phyloP scores from a whole-genome alignment of 2,329 filamentous ascomycete genomes.

The Colletotrichum endophyticum region DNA sequence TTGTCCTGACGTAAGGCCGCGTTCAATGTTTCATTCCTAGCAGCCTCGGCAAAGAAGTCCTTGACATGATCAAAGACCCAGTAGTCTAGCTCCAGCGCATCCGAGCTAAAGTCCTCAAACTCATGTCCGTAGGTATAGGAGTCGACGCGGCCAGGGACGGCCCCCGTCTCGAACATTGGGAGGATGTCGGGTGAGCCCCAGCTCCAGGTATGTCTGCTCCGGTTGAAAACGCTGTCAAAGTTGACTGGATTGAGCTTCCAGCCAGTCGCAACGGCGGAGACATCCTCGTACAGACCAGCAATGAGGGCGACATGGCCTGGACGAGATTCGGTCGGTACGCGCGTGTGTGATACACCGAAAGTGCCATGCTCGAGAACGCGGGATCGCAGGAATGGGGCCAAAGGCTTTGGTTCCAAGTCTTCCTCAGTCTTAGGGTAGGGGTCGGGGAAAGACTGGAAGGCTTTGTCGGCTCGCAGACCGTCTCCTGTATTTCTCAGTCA shows the following conservation, averaged over 20 bases:
- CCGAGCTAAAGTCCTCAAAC: slow-evolving; percentile 85
- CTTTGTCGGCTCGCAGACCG: slow-evolving; percentile 95
- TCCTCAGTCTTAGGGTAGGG: slow-evolving; percentile 73
- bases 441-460: slow-evolving; percentile 91
- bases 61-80: slow-evolving; percentile 98
- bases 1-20: slow-evolving; percentile 80
- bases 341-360: slow-evolving; percentile 95
- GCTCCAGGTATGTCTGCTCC: slow-evolving; percentile 96
- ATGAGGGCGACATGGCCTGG: slow-evolving; percentile 97
- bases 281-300: slow-evolving; percentile 95
- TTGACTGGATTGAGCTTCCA: slow-evolving; percentile 99
- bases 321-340: slow-evolving; percentile 94
- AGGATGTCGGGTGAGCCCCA: slow-evolving; percentile 98
- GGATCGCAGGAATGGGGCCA: slow-evolving; percentile 91
- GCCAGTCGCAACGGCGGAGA: slow-evolving; percentile 94
- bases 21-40: slow-evolving; percentile 76
- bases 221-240: slow-evolving; percentile 98
- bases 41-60: slow-evolving; percentile 81
- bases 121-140: slow-evolving; percentile 85
- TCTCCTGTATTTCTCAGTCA: slow-evolving; percentile 62
- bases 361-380: slow-evolving; percentile 88
- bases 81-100: slow-evolving; percentile 81
- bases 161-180: slow-evolving; percentile 96
- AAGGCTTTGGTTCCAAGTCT: slow-evolving; percentile 74
- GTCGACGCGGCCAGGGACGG: slow-evolving; percentile 84